Evolutionary conservation across 2,329 filamentous ascomycete genomes (phyloP), one percentile per base, ranked within the genome.

Genomic region (Furcasterigmium sp.): DNA sequence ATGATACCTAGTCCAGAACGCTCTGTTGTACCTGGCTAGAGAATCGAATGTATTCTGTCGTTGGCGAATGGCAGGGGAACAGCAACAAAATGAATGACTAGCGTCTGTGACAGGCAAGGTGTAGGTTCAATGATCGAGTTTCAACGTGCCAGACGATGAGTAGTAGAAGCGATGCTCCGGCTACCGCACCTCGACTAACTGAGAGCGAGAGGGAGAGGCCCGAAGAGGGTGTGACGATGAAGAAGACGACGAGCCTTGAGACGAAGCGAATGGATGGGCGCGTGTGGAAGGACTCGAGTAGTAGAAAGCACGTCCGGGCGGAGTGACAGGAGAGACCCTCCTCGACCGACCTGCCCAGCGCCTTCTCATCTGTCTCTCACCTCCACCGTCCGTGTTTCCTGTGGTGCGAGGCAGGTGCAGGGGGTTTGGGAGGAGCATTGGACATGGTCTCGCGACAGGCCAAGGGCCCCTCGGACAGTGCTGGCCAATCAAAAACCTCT

Each of bases 131-230:
- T 15, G n/a, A 45, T 44, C 23, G 39, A 43, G 46, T 43, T 46
- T 50, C 38, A 51, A 51, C 48, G 48, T 51, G 46, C 48, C 48
- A 49, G 48, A 51, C 48, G 48, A 51, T 49, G 48, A 50, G 21
- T n/a, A 29, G 26, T 14, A 34, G 42, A 36, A 46, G 40, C 44
- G n/a, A n/a, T n/a, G 48, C 32, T 35, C 15, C n/a, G 32, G 9
- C 32, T 35, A 47, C 47, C 46, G 41, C 45, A 46, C 46, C 44
- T 48, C 46, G 39, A 48, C 44, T 29, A 44, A 37, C 18, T 20
- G 30, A 37, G 39, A 38, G 32, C 36, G 45, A 39, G 37, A 46
- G 38, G 20, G 23, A 26, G 20, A 29, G 25, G 29, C 13, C 25
- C 28, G 20, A 14, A 15, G 38, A 29, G n/a, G 25, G 25, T 14